A percentile compares a stretch with the other conserved stretches of the same genome.
phyloP scores from a whole-genome alignment of 768 basidiomycete genomes.

The Brasilioporus rufonigricans region DNA sequence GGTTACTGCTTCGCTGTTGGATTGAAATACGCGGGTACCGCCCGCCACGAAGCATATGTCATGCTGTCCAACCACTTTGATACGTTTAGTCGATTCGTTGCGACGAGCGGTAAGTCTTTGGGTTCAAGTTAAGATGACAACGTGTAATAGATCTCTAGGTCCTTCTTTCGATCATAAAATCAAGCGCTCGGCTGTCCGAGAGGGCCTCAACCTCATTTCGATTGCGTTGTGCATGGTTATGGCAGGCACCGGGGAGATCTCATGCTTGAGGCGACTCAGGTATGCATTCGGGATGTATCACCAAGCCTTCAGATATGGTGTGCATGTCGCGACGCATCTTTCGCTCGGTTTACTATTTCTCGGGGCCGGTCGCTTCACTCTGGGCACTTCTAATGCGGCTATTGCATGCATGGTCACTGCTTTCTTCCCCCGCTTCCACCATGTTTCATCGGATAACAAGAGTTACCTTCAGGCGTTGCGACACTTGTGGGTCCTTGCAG shows the following conservation, averaged over 20 bases:
- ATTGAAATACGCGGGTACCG: slow-evolving; percentile 93
- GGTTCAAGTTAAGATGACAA: background rate
- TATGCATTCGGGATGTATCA: slow-evolving; percentile 87
- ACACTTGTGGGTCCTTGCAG: slow-evolving; percentile 94
- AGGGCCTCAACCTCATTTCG: slow-evolving; percentile 85
- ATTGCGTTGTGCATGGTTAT: slow-evolving; percentile 89
- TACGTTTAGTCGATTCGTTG: slow-evolving; percentile 67
- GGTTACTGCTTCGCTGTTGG: slow-evolving; percentile 91
- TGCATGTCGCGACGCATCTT: slow-evolving; percentile 87
- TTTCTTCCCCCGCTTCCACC: slow-evolving; percentile 88
- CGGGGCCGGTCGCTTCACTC: slow-evolving; percentile 86
- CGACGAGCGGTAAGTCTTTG: slow-evolving; percentile 55
- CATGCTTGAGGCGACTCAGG: slow-evolving; percentile 80
- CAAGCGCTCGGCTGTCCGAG: slow-evolving; percentile 81
- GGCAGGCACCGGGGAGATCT: slow-evolving; percentile 96
- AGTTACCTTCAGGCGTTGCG: slow-evolving; percentile 90
- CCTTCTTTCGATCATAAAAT: slow-evolving; percentile 85
- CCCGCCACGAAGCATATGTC: slow-evolving; percentile 82
- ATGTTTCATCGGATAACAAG: slow-evolving; percentile 80
- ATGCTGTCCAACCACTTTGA: slow-evolving; percentile 83
- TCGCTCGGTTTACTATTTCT: slow-evolving; percentile 91
- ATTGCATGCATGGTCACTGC: slow-evolving; percentile 87
- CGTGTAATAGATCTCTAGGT: slow-evolving; percentile 39
- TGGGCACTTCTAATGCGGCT: slow-evolving; percentile 89
- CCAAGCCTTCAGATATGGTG: slow-evolving; percentile 77